A percentile compares a stretch with the other conserved stretches of the same genome.
Conservation (phyloP, 352 stramenopile genomes). For the Phytophthora brassicae region DNA sequence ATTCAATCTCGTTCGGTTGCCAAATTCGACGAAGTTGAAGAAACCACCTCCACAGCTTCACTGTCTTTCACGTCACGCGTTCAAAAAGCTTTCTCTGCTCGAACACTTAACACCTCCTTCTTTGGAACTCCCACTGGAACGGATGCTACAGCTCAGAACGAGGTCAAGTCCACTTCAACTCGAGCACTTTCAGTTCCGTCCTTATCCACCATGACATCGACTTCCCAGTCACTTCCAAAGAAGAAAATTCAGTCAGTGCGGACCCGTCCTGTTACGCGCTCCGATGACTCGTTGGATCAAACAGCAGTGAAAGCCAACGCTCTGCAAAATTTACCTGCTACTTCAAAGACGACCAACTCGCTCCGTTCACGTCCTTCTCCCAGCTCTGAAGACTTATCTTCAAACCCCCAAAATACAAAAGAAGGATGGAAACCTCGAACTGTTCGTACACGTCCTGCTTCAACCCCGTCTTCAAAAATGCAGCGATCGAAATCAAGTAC, state of each 20-base stretch:
- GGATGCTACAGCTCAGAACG: conserved; percentile 5
- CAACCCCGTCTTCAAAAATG: conserved; percentile 3
- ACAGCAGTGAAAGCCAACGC: conserved; percentile 5
- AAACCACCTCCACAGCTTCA: not conserved
- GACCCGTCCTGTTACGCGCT: conserved; percentile 19
- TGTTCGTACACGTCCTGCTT: conserved; percentile 15
- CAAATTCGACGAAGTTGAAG: conserved; percentile 21
- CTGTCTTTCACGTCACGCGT: conserved; percentile 2
- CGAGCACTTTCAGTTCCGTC: conserved; percentile 6
- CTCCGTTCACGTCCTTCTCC: conserved; percentile 14
- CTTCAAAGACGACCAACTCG: conserved; percentile 12
- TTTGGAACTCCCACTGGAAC: conserved; percentile 5
- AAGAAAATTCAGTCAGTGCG: conserved; percentile 20
- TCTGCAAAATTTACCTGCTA: not conserved
- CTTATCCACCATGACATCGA: conserved; percentile 1
- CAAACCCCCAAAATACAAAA: too few species aligned
- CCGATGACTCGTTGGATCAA: conserved; percentile 25
- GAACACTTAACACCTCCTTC: conserved; percentile 4
- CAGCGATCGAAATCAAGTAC: conserved; percentile 6
- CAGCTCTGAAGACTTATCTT: conserved; percentile 27
- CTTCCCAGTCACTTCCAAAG: conserved; percentile 1
- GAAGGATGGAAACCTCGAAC: conserved; percentile 25
- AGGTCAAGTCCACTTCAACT: conserved; percentile 5
- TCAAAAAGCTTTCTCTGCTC: conserved; percentile 19
- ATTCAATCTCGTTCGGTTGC: conserved; percentile 17